phyloP scores from a whole-genome alignment of 2,329 filamentous ascomycete genomes.

The Colletotrichum camelliae region DNA sequence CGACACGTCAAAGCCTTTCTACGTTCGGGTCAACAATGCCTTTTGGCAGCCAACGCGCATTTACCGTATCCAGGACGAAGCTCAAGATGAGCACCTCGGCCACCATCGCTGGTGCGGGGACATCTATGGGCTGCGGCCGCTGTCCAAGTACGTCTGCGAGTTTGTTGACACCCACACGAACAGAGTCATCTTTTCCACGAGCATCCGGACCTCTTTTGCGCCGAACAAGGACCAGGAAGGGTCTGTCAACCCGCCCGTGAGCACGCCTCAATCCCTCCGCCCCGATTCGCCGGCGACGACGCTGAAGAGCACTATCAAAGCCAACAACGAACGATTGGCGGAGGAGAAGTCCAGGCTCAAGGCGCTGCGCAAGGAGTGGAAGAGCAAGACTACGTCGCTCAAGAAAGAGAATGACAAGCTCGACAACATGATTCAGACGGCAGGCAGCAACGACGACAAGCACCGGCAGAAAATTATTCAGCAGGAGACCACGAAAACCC shows the following conservation, averaged over 20 bases:
- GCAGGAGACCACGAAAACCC: constrained; percentile 75
- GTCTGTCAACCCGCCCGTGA: constrained; percentile 35
- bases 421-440: constrained; percentile 68
- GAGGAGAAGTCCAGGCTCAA: constrained; percentile 75
- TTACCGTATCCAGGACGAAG: constrained; percentile 49
- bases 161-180: constrained; percentile 73
- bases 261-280: constrained; percentile 65
- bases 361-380: constrained; percentile 76
- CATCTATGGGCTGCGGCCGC: constrained; percentile 71
- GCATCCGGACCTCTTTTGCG: constrained; percentile 68
- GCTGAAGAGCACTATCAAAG: constrained; percentile 76
- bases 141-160: constrained; percentile 80
- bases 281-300: constrained; percentile 81
- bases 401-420: constrained; percentile 78
- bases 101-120: constrained; percentile 72
- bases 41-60: constrained; percentile 82
- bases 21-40: constrained; percentile 78
- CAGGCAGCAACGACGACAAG: constrained; percentile 77
- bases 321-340: constrained; percentile 71
- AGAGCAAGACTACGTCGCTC: constrained; percentile 68
- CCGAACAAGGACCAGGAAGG: constrained; percentile 46
- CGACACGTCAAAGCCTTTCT: constrained; percentile 77
- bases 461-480: constrained; percentile 77
- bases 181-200: constrained; percentile 72
- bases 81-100: constrained; percentile 29